Conservation (phyloP, 495 filamentous ascomycete species). For the Xylaria palmicola region DNA sequence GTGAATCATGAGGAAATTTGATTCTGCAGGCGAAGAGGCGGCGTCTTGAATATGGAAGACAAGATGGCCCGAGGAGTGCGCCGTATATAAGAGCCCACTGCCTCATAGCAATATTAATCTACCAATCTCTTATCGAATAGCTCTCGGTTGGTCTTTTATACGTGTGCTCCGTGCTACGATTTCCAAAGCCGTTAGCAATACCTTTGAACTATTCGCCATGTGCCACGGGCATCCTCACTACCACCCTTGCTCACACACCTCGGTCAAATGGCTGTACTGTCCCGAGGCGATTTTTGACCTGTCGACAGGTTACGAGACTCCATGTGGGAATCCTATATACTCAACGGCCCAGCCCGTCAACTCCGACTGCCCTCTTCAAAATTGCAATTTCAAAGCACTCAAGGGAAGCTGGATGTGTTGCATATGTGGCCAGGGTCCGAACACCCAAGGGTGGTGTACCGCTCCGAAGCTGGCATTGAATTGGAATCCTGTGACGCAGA, state of each 20-base stretch:
- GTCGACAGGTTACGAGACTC: conserved; percentile 40
- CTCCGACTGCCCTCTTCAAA: conserved; percentile 37
- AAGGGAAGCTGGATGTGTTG: conserved; percentile 45
- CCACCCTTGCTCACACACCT: conserved; percentile 43
- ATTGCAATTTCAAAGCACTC: conserved; percentile 41
- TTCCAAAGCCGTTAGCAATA: background rate
- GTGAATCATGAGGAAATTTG: background rate
- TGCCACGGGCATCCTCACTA: conserved; percentile 45
- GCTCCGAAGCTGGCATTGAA: conserved; percentile 29
- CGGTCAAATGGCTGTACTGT: conserved; percentile 46
- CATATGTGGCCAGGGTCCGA: conserved; percentile 38
- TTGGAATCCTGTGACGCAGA: conserved; percentile 34
- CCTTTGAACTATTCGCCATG: conserved; percentile 25
- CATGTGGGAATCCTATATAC: conserved; percentile 41
- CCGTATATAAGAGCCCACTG: conserved; percentile 6
- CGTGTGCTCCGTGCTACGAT: background rate
- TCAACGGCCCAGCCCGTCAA: conserved; percentile 37
- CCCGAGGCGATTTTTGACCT: conserved; percentile 41
- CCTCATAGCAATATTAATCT: background rate
- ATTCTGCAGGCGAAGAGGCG: background rate
- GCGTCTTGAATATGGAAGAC: too few relatives aligned
- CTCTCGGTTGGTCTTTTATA: background rate
- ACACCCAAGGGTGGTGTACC: conserved; percentile 42
- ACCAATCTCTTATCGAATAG: background rate
- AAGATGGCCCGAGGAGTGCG: background rate